Percentiles rank a stretch among this genome's conserved stretches.
Evolutionary conservation across 2,329 filamentous ascomycete genomes (phyloP).

Genomic region (Diaporthe sp.): DNA sequence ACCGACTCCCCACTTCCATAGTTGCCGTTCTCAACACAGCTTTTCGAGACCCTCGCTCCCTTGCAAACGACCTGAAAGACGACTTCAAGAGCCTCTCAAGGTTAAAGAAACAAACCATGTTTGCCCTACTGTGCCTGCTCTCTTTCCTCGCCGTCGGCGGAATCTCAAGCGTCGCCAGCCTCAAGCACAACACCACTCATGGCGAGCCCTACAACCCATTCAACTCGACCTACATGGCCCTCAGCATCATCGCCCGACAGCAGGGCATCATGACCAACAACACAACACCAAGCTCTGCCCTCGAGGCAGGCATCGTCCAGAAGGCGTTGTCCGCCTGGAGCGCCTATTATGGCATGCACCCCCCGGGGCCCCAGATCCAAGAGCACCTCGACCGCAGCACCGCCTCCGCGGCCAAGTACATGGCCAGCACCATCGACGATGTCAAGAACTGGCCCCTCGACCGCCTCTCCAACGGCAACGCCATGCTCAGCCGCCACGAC

Average conservation of each 20-base stretch:
- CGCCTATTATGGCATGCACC: neutral
- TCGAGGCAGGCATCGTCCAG: constrained; percentile 37
- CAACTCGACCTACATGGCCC: constrained; percentile 33
- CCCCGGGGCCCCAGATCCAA: neutral
- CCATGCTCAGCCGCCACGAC: neutral
- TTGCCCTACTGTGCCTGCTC: neutral
- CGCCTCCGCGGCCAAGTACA: neutral
- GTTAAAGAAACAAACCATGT: neutral
- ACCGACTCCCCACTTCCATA: too few relatives aligned
- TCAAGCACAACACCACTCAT: neutral
- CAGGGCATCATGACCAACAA: constrained; percentile 31
- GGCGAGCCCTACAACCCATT: neutral
- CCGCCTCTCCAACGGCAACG: constrained; percentile 16
- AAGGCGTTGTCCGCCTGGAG: constrained; percentile 6
- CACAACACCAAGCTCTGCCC: neutral
- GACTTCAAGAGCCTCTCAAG: neutral
- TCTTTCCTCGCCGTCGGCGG: neutral
- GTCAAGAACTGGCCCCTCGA: constrained; percentile 13
- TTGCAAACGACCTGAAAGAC: neutral
- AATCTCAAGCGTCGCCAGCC: neutral
- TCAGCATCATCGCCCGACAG: constrained; percentile 34
- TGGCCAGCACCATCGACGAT: neutral
- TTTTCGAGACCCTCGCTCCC: neutral
- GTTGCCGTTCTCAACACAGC: neutral
- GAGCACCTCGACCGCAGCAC: neutral